Conservation (phyloP, 2,329 filamentous ascomycete genomes). For the Shiraia bambusicola region DNA sequence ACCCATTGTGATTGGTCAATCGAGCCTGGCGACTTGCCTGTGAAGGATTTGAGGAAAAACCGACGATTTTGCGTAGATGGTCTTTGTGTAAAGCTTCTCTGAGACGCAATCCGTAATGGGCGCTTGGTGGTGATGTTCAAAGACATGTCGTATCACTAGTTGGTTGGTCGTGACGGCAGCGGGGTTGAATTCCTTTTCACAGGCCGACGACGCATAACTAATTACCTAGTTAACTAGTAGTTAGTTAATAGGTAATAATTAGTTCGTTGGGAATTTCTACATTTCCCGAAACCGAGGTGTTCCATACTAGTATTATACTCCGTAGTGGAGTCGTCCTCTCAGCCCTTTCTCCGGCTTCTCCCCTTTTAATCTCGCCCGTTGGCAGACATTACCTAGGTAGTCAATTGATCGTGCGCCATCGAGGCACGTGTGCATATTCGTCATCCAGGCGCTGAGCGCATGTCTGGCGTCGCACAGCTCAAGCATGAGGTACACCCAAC, state of each 20-base stretch:
- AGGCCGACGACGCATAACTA: conserved; percentile 15
- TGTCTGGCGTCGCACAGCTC: conserved; percentile 65
- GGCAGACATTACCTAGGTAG: too few relatives aligned
- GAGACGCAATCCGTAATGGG: conserved; percentile 6
- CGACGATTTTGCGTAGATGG: conserved; percentile 3
- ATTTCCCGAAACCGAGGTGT: conserved; percentile 21
- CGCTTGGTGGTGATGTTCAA: conserved; percentile 27
- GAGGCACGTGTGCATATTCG: conserved; percentile 20
- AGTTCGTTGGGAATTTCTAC: too few relatives aligned
- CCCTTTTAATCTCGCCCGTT: conserved; percentile 12
- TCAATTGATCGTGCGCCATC: conserved; percentile 9
- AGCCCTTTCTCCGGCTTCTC: conserved; percentile 19
- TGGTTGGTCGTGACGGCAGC: conserved; percentile 7
- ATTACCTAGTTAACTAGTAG: too few relatives aligned
- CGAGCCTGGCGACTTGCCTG: conserved; percentile 17
- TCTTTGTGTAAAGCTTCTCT: neutral
- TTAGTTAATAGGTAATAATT: too few relatives aligned
- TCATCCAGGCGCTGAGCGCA: conserved; percentile 52
- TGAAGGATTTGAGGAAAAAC: conserved; percentile 23
- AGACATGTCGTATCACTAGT: conserved; percentile 32
- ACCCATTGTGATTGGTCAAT: conserved; percentile 22
- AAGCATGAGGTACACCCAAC: conserved; percentile 66
- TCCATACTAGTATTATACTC: too few relatives aligned
- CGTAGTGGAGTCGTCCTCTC: conserved; percentile 1
- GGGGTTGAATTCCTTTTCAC: conserved; percentile 21